Base-by-base conservation (phyloP, 2,329 filamentous ascomycete genomes). In the Penicillium sp. region DNA sequence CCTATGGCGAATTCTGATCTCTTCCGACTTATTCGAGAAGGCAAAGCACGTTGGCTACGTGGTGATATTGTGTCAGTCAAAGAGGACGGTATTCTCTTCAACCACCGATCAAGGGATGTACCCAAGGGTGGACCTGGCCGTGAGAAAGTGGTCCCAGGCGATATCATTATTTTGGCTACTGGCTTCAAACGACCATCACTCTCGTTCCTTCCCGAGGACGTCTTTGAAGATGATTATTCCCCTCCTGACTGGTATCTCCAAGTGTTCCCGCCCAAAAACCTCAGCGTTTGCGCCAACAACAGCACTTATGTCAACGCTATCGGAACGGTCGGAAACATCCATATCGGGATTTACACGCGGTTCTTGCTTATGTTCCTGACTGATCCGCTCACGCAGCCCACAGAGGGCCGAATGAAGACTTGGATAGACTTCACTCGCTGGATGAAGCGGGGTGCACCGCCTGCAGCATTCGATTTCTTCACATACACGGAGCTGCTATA, bases 351-450 rank as follows among this genome's bases (percentile, higher is more conserved):
- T 4, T 35, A 35, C 10, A 35, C 32, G 7, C 32, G 32, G 32
- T 35, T 35, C 32, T 20, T 35, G 32, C 15, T 35, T 9, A 35
- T 35, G 32, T 35, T 35, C n/a, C 32, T 35, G 32, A 35, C 32
- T 18, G 32, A 35, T 35, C 32, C 32, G 32, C 32, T 35, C n/a
- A 35, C 32, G 3, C 32, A 35, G 15, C 32, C 32, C 7, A 35
- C 32, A 35, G 32, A 35, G 39, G 40, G 23, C 25, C 41, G 41
- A 7, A 43, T 43, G 41, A 43, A 43, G 28, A 43, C 41, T 27
- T 43, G 41, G 41, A 43, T 43, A 27, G 41, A 43, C 23, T 43
- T 43, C 31, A 43, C 41, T n/a, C 41, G 41, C 18, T 43, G 27
- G 41, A 43, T 43, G 27, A 43, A 50, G 38, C 39, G 32, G 20